phyloP scores from a whole-genome alignment of 2,329 filamentous ascomycete species.

The Stagonosporopsis rhizophila region DNA sequence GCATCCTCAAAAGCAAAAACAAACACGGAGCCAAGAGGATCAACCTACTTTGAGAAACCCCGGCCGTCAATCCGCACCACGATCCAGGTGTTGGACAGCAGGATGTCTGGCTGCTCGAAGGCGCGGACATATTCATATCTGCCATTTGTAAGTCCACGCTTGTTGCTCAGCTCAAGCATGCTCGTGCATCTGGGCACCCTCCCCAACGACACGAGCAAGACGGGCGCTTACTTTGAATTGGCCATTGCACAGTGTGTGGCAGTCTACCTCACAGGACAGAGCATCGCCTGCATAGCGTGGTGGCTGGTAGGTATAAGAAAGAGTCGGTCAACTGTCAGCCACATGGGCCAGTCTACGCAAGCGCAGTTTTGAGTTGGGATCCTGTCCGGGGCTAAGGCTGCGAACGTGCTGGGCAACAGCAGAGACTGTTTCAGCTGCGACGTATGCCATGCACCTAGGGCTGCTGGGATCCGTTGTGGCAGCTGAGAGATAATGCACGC shows the following conservation, averaged over 20 bases:
- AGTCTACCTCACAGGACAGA: slow-evolving; percentile 7
- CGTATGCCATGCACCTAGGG: slow-evolving; percentile 13
- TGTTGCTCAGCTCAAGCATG: slow-evolving; percentile 1
- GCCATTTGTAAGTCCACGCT: slow-evolving; percentile 25
- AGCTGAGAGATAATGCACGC: slow-evolving; percentile 10
- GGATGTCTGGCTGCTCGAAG: slow-evolving; percentile 81
- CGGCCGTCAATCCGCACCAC: slow-evolving; percentile 92
- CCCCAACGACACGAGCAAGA: background rate
- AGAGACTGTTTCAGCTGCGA: slow-evolving; percentile 19
- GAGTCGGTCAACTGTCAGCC: slow-evolving; percentile 2
- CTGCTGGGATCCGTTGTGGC: slow-evolving; percentile 4
- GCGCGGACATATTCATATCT: slow-evolving; percentile 93
- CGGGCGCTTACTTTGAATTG: slow-evolving; percentile 18
- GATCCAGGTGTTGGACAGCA: slow-evolving; percentile 94
- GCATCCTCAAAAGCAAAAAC: slow-evolving; percentile 18
- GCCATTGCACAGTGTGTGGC: slow-evolving; percentile 12
- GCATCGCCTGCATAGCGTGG: slow-evolving; percentile 6
- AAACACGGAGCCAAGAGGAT: slow-evolving; percentile 11
- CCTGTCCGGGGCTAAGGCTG: slow-evolving; percentile 20
- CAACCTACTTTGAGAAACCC: slow-evolving; percentile 84
- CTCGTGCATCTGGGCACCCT: slow-evolving; percentile 3
- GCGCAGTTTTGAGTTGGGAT: slow-evolving; percentile 18
- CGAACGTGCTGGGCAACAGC: slow-evolving; percentile 17
- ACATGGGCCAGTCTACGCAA: slow-evolving; percentile 9
- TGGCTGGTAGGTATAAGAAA: slow-evolving; percentile 11